These are phyloP conservation scores for Pinus albicaulis DNA, from an alignment of 75 land plant genomes.

Conservation along the genomic window DNA sequence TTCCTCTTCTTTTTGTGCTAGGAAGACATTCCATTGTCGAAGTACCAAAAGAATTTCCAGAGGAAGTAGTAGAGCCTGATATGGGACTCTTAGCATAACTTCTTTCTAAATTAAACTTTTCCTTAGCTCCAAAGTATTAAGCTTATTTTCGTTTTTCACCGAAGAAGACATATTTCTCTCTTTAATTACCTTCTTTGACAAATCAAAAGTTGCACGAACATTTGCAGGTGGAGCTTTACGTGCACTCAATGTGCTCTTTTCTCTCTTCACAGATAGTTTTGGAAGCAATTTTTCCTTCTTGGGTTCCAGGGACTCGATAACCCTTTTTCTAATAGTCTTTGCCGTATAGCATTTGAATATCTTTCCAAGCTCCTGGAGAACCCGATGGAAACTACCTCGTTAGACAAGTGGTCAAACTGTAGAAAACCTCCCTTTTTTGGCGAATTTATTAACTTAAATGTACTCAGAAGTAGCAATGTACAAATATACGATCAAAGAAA, in stretches of 20 bases:
- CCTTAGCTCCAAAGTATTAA: background rate
- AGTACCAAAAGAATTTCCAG: no score
- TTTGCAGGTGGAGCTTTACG: background rate
- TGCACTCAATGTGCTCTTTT: background rate
- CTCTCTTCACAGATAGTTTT: conserved; percentile 4
- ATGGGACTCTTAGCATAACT: no score
- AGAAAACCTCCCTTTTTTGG: no score
- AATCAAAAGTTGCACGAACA: background rate
- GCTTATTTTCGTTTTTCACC: background rate
- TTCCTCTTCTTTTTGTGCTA: no score
- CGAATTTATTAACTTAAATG: conserved; percentile 10
- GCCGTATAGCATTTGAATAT: no score
- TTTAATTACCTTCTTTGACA: background rate
- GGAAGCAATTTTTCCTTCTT: background rate
- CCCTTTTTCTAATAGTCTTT: background rate
- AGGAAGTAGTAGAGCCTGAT: no score
- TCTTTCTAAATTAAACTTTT: background rate
- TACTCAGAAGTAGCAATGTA: background rate
- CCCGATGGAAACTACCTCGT: no score
- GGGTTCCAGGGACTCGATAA: background rate
- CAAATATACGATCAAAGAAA: background rate
- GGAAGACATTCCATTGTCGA: no score
- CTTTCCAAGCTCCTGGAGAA: no score
- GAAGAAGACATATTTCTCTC: background rate
- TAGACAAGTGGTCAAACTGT: no score